phyloP scores from a whole-genome alignment of 75 land plant genomes.

The Selaginella tamariscina region DNA sequence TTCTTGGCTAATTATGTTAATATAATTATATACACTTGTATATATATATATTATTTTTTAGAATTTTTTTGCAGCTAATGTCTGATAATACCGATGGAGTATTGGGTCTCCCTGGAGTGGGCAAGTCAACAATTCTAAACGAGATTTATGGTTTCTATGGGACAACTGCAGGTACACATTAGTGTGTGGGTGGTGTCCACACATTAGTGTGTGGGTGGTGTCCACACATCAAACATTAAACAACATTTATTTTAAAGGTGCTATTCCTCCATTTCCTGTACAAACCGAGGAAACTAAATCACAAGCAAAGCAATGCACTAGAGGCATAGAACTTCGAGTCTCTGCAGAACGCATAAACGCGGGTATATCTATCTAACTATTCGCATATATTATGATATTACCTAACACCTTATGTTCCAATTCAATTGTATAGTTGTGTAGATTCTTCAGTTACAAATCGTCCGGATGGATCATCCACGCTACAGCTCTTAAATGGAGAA shows the following conservation, averaged over 20 bases:
- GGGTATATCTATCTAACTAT: too few relatives aligned
- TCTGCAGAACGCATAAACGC: too few relatives aligned
- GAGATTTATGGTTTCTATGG: slow-evolving; percentile 85
- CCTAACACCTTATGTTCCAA: slow-evolving; percentile 88
- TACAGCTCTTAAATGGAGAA: slow-evolving; percentile 67
- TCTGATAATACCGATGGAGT: slow-evolving; percentile 91
- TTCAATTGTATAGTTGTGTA: too few relatives aligned
- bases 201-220: background rate
- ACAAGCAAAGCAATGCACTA: slow-evolving; percentile 74
- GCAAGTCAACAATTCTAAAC: slow-evolving; percentile 90
- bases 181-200: background rate
- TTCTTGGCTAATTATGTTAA: too few relatives aligned
- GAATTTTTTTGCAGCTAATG: slow-evolving; percentile 72
- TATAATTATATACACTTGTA: too few relatives aligned
- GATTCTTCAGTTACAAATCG: too few relatives aligned
- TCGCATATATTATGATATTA: slow-evolving; percentile 83
- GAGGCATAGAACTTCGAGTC: slow-evolving; percentile 75
- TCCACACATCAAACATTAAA: background rate
- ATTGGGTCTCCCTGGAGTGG: slow-evolving; percentile 79
- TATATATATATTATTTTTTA: too few relatives aligned
- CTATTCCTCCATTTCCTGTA: slow-evolving; percentile 80
- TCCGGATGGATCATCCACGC: slow-evolving; percentile 80
- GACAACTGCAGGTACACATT: slow-evolving; percentile 51
- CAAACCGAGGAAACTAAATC: slow-evolving; percentile 70
- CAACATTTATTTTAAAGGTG: slow-evolving; percentile 37